Conservation (phyloP, 1,284 basidiomycete species). For the Leccinum solheimii region DNA sequence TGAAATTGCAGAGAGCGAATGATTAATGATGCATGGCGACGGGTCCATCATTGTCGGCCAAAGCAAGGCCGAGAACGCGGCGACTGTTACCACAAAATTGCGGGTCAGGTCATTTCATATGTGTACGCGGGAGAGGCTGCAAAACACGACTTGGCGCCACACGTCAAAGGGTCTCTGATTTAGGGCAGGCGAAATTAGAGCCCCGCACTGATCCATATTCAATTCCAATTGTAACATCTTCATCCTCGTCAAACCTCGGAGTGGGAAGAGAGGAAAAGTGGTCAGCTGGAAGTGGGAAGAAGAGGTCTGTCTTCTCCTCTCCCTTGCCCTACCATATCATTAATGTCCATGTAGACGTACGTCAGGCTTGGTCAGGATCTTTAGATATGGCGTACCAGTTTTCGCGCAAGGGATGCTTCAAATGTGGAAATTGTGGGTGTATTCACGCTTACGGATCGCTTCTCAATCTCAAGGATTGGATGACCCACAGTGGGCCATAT, state of each 20-base stretch:
- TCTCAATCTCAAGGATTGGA: constrained; percentile 17
- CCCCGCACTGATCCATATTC: neutral
- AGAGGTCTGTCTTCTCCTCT: constrained; percentile 28
- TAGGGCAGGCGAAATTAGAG: constrained; percentile 35
- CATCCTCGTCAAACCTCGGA: constrained; percentile 41
- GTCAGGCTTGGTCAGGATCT: constrained; percentile 29
- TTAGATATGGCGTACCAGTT: constrained; percentile 72
- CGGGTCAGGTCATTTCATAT: constrained; percentile 20
- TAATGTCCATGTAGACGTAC: constrained; percentile 21
- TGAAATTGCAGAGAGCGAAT: constrained; percentile 19
- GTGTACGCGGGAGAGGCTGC: neutral
- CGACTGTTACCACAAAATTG: constrained; percentile 1
- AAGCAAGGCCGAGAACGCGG: constrained; percentile 17
- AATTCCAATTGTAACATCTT: constrained; percentile 33
- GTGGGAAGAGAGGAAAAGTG: constrained; percentile 45
- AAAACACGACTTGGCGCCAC: constrained; percentile 25
- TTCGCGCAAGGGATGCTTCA: constrained; percentile 83
- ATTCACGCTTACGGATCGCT: constrained; percentile 17
- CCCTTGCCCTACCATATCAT: constrained; percentile 1
- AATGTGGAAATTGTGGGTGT: constrained; percentile 78
- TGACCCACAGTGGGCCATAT: constrained; percentile 77
- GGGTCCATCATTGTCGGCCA: constrained; percentile 6
- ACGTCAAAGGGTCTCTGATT: constrained; percentile 28
- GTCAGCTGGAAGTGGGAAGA: constrained; percentile 50
- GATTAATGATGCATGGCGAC: constrained; percentile 7